phyloP scores from a whole-genome alignment of 768 basidiomycete genomes.

The Psilocybe cubensis region DNA sequence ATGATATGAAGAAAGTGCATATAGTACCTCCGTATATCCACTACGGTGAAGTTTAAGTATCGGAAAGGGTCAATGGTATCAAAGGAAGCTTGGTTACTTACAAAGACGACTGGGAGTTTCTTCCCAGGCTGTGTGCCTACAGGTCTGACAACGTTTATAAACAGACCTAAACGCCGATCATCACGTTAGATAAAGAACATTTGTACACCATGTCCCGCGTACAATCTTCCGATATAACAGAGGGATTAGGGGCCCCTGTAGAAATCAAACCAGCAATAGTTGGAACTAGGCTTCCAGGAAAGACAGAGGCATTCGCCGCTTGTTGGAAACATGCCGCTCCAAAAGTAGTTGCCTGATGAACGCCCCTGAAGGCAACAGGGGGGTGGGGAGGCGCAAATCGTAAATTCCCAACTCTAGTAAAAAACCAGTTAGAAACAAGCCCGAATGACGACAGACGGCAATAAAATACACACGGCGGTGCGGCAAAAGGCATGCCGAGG shows the following conservation, averaged over 20 bases:
- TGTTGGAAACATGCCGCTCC: constrained; percentile 15
- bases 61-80: background rate
- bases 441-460: background rate
- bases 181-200: background rate
- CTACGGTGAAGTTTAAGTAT: background rate
- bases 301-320: background rate
- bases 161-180: constrained; percentile 10
- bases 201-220: background rate
- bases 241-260: background rate
- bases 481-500: constrained; percentile 17
- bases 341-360: constrained; percentile 10
- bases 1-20: constrained; percentile 19
- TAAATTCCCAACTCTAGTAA: constrained; percentile 9
- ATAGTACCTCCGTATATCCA: constrained; percentile 18
- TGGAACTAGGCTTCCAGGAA: background rate
- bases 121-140: background rate
- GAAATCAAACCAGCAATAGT: background rate
- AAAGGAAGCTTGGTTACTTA: background rate
- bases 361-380: background rate
- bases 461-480: constrained; percentile 11
- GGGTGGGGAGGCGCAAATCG: constrained; percentile 12
- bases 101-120: constrained; percentile 18
- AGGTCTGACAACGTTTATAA: constrained; percentile 18
- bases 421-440: background rate
- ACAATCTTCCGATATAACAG: constrained; percentile 9